phyloP scores from a whole-genome alignment of 2,329 filamentous ascomycete species.

The Scopulariopsis brevicaulis region DNA sequence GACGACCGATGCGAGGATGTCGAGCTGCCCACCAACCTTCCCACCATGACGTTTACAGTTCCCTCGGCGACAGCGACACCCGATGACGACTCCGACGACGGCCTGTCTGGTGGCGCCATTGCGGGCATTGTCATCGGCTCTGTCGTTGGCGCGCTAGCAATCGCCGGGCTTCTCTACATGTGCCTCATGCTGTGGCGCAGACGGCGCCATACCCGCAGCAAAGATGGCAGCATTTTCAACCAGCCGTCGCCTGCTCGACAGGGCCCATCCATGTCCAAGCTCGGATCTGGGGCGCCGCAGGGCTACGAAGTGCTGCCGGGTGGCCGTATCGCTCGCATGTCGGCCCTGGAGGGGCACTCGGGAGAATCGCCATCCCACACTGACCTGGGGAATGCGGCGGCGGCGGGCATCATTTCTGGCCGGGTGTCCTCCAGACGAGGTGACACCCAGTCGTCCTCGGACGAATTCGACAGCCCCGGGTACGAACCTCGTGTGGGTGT shows the following conservation, averaged over 20 bases:
- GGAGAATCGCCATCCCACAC: conserved; percentile 47
- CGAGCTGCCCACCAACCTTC: conserved; percentile 63
- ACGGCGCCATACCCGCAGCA: conserved; percentile 42
- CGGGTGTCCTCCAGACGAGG: conserved; percentile 15
- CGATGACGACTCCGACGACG: conserved; percentile 14
- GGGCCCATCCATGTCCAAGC: conserved; percentile 26
- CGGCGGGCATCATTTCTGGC: conserved; percentile 20
- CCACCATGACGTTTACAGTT: conserved; percentile 50
- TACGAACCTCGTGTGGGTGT: conserved; percentile 48
- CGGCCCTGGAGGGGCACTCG: conserved; percentile 71
- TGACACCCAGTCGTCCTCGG: conserved; percentile 56
- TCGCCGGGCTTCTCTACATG: conserved; percentile 60
- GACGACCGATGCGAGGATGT: conserved; percentile 63
- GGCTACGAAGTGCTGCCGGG: conserved; percentile 72
- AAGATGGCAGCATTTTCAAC: conserved; percentile 66
- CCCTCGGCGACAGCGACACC: conserved; percentile 26
- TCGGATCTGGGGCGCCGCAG: conserved; percentile 21
- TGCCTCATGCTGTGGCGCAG: conserved; percentile 42
- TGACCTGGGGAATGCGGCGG: conserved; percentile 17
- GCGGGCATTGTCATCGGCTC: conserved; percentile 84
- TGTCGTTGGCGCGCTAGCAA: conserved; percentile 55
- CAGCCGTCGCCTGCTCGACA: conserved; percentile 67
- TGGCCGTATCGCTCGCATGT: conserved; percentile 90
- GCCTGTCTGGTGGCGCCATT: conserved; percentile 73
- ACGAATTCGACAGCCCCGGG: conserved; percentile 63